These are phyloP conservation scores for Cryphonectria carpinicola DNA, from an alignment of 2,329 filamentous ascomycete species.

Conservation along the genomic window DNA sequence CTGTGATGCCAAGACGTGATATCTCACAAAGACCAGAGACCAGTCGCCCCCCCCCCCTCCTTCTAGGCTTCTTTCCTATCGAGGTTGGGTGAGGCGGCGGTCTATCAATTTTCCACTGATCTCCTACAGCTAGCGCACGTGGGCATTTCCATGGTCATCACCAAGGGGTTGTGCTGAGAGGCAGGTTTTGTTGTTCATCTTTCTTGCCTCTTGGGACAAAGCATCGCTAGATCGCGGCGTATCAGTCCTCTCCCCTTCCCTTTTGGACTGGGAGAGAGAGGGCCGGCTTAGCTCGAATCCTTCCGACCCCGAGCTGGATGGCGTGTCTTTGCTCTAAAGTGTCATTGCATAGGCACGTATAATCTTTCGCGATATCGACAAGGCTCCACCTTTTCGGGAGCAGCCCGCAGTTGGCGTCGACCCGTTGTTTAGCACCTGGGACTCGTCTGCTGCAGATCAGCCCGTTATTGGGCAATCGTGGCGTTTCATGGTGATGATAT, in stretches of 20 bases:
- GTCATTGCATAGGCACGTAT: background rate
- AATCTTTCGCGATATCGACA: slow-evolving; percentile 2
- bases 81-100: slow-evolving; percentile 10
- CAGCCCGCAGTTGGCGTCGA: slow-evolving; percentile 1
- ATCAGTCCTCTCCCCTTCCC: background rate
- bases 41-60: slow-evolving; percentile 12
- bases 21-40: slow-evolving; percentile 21
- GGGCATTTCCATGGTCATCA: background rate
- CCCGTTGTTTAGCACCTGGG: slow-evolving; percentile 4
- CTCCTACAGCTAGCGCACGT: slow-evolving; percentile 11
- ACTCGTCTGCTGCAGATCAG: slow-evolving; percentile 6
- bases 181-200: background rate
- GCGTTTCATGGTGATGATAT: background rate
- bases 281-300: background rate
- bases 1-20: slow-evolving; percentile 26
- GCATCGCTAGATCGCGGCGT: background rate
- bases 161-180: background rate
- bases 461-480: background rate
- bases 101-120: slow-evolving; percentile 18
- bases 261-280: background rate
- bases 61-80: slow-evolving; percentile 10
- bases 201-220: too few relatives aligned
- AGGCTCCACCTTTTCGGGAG: slow-evolving; percentile 6
- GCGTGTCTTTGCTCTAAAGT: background rate
- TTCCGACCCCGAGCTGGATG: slow-evolving; percentile 1